phyloP scores from a whole-genome alignment of 306 rosid genomes.

The Lathyrus sativus region DNA sequence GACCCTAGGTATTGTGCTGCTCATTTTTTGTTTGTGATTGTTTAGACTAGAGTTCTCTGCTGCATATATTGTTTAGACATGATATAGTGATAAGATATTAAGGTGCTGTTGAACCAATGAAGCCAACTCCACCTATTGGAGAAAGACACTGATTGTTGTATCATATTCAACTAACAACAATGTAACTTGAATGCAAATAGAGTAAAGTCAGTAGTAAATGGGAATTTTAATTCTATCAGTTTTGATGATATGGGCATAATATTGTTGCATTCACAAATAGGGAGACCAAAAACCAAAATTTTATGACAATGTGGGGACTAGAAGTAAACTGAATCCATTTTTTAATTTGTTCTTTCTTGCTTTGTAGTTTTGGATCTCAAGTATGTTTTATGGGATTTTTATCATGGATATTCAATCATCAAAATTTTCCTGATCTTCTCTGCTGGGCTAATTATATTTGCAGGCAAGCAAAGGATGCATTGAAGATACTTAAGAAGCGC shows the following conservation, averaged over 20 bases:
- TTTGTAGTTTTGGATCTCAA: slow-evolving; percentile 35
- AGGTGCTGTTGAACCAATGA: neutral
- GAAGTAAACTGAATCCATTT: neutral
- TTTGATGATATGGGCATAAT: neutral
- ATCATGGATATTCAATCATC: slow-evolving; percentile 18
- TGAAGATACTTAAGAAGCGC: slow-evolving; percentile 91
- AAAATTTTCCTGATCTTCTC: slow-evolving; percentile 27
- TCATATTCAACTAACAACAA: slow-evolving; percentile 8
- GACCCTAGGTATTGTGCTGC: slow-evolving; percentile 73
- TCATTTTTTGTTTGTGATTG: neutral
- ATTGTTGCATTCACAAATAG: slow-evolving; percentile 5
- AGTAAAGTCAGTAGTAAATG: neutral
- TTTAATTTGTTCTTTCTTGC: slow-evolving; percentile 26
- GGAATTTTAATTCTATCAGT: neutral
- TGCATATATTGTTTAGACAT: slow-evolving; percentile 14
- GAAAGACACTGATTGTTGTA: slow-evolving; percentile 2
- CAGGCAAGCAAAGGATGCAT: slow-evolving; percentile 97
- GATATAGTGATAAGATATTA: neutral
- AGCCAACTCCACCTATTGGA: neutral
- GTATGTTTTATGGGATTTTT: slow-evolving; percentile 16
- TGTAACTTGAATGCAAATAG: slow-evolving; percentile 5
- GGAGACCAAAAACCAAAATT: neutral
- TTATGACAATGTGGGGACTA: neutral
- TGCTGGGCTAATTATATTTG: slow-evolving; percentile 41
- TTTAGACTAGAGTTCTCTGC: neutral